Percentiles rank a stretch among this genome's conserved stretches.
Conservation (phyloP, 345 rosid genomes). For the Melastoma malabathricum region DNA sequence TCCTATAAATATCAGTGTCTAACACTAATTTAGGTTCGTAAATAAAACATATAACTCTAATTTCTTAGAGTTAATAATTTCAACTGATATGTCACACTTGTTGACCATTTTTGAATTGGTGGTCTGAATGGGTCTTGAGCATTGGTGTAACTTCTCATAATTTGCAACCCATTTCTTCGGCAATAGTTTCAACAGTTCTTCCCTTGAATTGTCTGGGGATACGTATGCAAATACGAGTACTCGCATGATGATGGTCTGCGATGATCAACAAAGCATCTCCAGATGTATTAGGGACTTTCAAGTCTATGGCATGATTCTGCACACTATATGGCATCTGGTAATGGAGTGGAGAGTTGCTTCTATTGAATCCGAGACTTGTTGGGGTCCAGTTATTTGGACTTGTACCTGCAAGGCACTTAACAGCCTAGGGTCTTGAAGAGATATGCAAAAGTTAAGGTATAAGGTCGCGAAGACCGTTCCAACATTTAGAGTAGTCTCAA, state of each 20-base stretch:
- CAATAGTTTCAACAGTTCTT: background rate
- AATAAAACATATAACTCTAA: no score
- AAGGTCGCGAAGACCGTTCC: no score
- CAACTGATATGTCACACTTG: background rate
- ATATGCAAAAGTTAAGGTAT: no score
- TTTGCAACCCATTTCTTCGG: background rate
- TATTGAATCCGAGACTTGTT: background rate
- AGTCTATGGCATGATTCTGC: background rate
- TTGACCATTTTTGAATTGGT: background rate
- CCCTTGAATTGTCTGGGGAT: background rate
- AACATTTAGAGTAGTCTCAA: no score
- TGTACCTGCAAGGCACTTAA: background rate
- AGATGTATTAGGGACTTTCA: background rate
- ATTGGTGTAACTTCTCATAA: background rate
- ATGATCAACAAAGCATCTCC: background rate
- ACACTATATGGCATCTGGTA: background rate
- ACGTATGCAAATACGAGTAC: background rate
- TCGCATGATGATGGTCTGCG: background rate
- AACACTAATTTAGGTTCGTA: no score
- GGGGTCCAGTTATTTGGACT: slow-evolving; percentile 2
- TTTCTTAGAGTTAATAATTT: no score
- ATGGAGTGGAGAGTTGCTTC: background rate
- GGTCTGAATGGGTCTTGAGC: background rate
- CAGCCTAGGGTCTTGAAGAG: no score
- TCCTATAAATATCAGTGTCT: no score